phyloP scores from a whole-genome alignment of 1,284 basidiomycete genomes.

The Malassezia globosa region DNA sequence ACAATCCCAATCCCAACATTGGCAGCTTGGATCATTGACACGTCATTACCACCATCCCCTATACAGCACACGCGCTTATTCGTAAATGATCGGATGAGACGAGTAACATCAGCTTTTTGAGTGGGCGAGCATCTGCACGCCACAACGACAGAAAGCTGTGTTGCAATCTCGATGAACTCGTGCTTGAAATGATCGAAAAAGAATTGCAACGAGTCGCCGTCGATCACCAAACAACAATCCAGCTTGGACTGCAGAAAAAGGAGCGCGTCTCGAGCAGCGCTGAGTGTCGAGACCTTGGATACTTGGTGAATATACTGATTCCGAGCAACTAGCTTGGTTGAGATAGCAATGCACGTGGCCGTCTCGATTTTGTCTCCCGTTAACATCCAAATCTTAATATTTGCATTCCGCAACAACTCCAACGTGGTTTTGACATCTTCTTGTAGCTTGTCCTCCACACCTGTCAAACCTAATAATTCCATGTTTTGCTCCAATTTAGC shows the following conservation, averaged over 20 bases:
- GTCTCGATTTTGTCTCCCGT: conserved; percentile 99
- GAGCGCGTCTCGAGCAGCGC: conserved; percentile 75
- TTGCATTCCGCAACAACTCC: conserved; percentile 85
- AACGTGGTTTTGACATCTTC: conserved; percentile 90
- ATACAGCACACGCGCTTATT: conserved; percentile 95
- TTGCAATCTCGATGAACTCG: conserved; percentile 89
- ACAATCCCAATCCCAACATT: conserved; percentile 94
- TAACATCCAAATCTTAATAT: conserved; percentile 99
- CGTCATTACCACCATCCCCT: conserved; percentile 86
- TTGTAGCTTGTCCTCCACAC: conserved; percentile 96
- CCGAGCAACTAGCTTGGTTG: conserved; percentile 84
- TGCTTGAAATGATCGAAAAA: conserved; percentile 78
- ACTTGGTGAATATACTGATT: conserved; percentile 98
- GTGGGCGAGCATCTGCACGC: conserved; percentile 97
- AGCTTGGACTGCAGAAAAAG: conserved; percentile 88
- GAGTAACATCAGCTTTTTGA: conserved; percentile 93
- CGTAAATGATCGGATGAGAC: conserved; percentile 76
- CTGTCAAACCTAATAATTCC: conserved; percentile 83
- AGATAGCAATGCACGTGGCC: conserved; percentile 93
- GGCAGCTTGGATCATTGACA: conserved; percentile 90
- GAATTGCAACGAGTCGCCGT: conserved; percentile 92
- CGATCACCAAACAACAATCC: conserved; percentile 95
- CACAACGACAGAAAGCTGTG: conserved; percentile 88
- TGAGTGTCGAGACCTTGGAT: conserved; percentile 70
- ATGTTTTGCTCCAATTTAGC: conserved; percentile 75